Percentiles rank a stretch among this genome's conserved stretches.
These are phyloP conservation scores for Volvariella surrecta DNA, from an alignment of 1,284 basidiomycete genomes.

Conservation along the genomic window DNA sequence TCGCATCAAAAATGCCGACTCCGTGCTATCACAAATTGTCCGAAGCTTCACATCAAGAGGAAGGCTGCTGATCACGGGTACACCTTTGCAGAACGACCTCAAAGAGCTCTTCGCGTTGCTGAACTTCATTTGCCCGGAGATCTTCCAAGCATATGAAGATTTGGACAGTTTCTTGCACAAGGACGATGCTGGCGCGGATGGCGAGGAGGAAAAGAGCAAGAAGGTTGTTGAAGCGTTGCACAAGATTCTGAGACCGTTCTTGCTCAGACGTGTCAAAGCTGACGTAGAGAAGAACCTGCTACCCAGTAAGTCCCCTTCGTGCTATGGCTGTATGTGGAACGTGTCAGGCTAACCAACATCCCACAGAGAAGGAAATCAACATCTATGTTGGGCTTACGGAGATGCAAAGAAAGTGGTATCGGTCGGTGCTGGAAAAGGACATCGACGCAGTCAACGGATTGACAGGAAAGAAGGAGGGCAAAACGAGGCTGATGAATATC, in stretches of 20 bases:
- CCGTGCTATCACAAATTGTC: constrained; percentile 93
- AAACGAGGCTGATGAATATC: constrained; percentile 96
- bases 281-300: constrained; percentile 96
- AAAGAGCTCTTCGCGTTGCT: constrained; percentile 95
- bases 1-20: constrained; percentile 99
- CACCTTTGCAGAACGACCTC: constrained; percentile 95
- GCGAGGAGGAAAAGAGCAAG: constrained; percentile 83
- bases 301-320: constrained; percentile 54
- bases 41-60: constrained; percentile 86
- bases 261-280: constrained; percentile 90
- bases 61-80: constrained; percentile 92
- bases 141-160: constrained; percentile 71
- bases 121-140: constrained; percentile 89
- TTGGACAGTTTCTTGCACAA: constrained; percentile 74
- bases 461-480: constrained; percentile 97
- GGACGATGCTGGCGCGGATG: constrained; percentile 64
- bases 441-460: constrained; percentile 98
- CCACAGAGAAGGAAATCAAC: constrained; percentile 94
- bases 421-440: constrained; percentile 94
- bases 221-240: constrained; percentile 97
- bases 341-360: constrained; percentile 8
- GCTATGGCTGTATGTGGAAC: neutral
- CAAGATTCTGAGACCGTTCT: constrained; percentile 93
- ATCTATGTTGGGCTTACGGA: constrained; percentile 97
- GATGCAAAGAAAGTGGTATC: constrained; percentile 98